Base-by-base conservation (phyloP, 2,329 filamentous ascomycete species). In the Aspergillus carbonarius region DNA sequence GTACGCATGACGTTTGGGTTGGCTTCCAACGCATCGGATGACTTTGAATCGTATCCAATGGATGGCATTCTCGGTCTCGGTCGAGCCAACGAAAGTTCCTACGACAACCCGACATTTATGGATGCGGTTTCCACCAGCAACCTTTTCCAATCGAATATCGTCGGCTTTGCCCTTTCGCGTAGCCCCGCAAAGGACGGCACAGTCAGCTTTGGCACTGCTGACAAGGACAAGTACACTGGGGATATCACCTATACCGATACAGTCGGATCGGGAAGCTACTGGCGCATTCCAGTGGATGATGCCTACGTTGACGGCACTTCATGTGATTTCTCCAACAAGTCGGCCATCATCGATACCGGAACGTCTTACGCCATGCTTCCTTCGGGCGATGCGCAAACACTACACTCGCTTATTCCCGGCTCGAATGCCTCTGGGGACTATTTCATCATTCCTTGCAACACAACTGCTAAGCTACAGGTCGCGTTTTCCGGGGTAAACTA, bases 21-120 rank as follows among this genome's bases (percentile, higher is more conserved):
- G 59, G 91, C 89, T 20, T 84, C 83, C 34, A 82, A 82, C 23
- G 90, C 90, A 1, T 92, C 90, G 1, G 76, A 85, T 53, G 87
- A 95, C 63, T 96, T 96, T 72, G 76, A 79, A 27, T 83, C 84
- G 54, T 96, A 93, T 67, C 89, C 91, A 1, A 92, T 96, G 74
- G 92, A 96, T 72, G 92, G 92, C 23, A 96, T 96, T 50, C 78
- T 96, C 2, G 92, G 92, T 4, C 77, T 96, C 23, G 89, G 90
- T 15, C 86, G 88, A 66, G 83, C 82, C 60, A 78, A 81, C 10
- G 83, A 83, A 2, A 79, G 78, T 35, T 82, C 72, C 3, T 71
- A 79, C 58, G 70, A 70, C 3, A 69, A 83, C 5, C 84, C 89
- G 18, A 90, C 87, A 46, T 87, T 95, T 66, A 80, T 95, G 71